Evolutionary conservation across 345 rosid species (phyloP).

Genomic region (Euphorbia pulcherrima): DNA sequence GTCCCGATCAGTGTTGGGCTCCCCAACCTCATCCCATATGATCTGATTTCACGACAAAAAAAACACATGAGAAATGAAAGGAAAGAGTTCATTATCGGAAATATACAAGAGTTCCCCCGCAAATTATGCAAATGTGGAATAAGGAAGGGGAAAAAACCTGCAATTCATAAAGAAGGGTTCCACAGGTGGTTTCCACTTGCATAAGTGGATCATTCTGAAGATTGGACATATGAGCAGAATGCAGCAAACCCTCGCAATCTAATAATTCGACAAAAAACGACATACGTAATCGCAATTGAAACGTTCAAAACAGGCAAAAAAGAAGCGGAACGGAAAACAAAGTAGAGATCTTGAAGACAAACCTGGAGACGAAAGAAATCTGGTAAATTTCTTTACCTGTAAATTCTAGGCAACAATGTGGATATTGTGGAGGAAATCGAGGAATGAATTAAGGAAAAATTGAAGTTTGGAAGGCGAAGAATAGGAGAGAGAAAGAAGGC

Average conservation of each 20-base stretch:
- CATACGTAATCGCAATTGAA: background rate
- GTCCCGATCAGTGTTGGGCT: constrained; percentile 74
- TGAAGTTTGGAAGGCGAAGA: too few relatives aligned
- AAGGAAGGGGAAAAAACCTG: constrained; percentile 43
- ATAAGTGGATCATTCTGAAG: constrained; percentile 42
- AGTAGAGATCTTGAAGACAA: constrained; percentile 14
- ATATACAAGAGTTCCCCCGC: too few relatives aligned
- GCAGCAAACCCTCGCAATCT: background rate
- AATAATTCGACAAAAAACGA: background rate
- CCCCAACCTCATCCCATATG: constrained; percentile 98
- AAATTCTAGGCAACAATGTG: background rate
- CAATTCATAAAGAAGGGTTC: constrained; percentile 74
- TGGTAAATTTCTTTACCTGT: background rate
- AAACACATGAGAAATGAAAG: too few relatives aligned
- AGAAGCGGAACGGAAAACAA: background rate
- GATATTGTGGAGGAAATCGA: background rate
- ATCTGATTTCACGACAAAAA: constrained; percentile 37
- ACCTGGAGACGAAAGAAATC: constrained; percentile 19
- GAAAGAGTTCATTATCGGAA: background rate
- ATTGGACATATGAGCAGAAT: constrained; percentile 42
- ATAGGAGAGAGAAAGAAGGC: too few relatives aligned
- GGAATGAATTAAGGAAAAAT: background rate
- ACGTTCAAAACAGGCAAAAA: constrained; percentile 4
- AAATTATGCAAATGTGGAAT: background rate
- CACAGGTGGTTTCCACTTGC: constrained; percentile 81